Percentiles rank a stretch among this genome's conserved stretches.
These are phyloP conservation scores for Cryptomeria japonica DNA, from an alignment of 75 land plant species.

Conservation along the genomic window DNA sequence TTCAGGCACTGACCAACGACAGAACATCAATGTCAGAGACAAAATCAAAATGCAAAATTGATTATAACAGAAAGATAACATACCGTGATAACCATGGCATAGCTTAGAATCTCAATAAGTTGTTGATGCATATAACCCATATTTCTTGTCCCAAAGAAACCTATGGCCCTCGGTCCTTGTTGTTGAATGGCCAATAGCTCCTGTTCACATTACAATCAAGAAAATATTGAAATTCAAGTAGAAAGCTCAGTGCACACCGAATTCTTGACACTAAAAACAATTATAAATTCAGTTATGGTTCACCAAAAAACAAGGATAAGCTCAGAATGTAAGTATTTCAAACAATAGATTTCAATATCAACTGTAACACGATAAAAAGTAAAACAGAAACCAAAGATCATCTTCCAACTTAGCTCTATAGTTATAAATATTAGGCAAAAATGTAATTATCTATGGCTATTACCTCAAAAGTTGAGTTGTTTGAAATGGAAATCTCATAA, in stretches of 20 bases:
- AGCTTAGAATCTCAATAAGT: conserved; percentile 97
- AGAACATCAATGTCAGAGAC: background rate
- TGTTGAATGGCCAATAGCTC: conserved; percentile 98
- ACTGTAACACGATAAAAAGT: background rate
- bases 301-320: background rate
- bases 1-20: background rate
- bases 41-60: conserved; percentile 3
- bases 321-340: background rate
- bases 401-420: background rate
- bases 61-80: background rate
- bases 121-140: conserved; percentile 99
- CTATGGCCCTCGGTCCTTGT: conserved; percentile 92
- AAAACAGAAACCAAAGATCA: background rate
- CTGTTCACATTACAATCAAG: conserved; percentile 28
- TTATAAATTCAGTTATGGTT: background rate
- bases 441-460: background rate
- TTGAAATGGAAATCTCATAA: background rate
- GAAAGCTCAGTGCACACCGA: background rate
- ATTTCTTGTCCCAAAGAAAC: conserved; percentile 96
- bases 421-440: background rate
- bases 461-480: background rate
- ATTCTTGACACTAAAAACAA: background rate
- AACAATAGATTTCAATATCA: background rate
- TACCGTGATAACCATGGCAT: conserved; percentile 98
- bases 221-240: background rate